Percentiles rank a stretch among this genome's conserved stretches.
Conservation (phyloP, 768 basidiomycete genomes). For the Lanmaoa pseudosensibilis region DNA sequence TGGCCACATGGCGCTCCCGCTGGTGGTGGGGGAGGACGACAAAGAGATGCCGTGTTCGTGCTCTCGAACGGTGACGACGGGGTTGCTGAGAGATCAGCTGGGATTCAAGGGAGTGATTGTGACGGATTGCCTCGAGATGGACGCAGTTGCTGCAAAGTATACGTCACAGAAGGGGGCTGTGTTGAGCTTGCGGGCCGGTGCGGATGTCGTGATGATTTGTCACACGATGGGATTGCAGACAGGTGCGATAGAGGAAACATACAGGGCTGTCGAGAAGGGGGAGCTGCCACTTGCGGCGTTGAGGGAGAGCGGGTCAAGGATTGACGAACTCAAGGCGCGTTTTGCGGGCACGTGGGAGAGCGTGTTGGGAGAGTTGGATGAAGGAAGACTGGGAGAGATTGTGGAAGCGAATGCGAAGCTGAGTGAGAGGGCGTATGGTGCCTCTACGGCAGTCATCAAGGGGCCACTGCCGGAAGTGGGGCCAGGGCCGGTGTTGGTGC, state of each 20-base stretch:
- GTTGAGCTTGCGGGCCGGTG: conserved; percentile 57
- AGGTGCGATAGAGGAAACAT: conserved; percentile 53
- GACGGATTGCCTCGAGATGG: conserved; percentile 79
- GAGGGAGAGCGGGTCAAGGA: conserved; percentile 43
- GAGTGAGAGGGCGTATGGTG: conserved; percentile 47
- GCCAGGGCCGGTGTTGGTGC: conserved; percentile 39
- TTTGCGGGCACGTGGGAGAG: conserved; percentile 51
- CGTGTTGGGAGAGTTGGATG: conserved; percentile 31
- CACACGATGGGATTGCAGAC: conserved; percentile 56
- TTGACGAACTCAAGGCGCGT: conserved; percentile 48
- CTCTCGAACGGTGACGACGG: conserved; percentile 51
- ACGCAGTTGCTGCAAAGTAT: conserved; percentile 54
- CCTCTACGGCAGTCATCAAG: conserved; percentile 48
- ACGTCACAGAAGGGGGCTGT: conserved; percentile 46
- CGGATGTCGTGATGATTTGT: conserved; percentile 75
- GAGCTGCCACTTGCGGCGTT: conserved; percentile 41
- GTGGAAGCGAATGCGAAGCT: conserved; percentile 42
- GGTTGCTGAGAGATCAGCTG: conserved; percentile 50
- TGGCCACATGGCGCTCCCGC: conserved; percentile 69
- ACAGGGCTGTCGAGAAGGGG: conserved; percentile 49
- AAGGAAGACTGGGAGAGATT: conserved; percentile 27
- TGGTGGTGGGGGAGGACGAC: conserved; percentile 44
- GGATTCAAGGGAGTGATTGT: conserved; percentile 60
- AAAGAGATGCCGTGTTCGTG: conserved; percentile 58
- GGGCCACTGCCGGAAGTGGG: conserved; percentile 38